Evolutionary conservation across 1,284 basidiomycete genomes (phyloP).

Genomic region (Farysia itapuensis): DNA sequence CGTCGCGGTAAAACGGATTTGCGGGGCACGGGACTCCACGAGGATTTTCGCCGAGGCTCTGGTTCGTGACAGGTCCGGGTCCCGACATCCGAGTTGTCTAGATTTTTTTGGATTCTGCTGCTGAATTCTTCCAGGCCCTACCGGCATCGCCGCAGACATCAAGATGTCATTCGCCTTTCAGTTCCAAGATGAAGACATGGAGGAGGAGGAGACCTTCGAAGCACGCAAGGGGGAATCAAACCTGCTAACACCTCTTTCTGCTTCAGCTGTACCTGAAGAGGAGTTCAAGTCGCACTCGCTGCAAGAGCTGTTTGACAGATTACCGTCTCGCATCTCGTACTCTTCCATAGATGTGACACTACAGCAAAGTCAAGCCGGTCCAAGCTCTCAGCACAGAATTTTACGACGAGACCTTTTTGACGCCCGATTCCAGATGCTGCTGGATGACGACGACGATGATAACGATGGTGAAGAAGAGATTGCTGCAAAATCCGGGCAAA

Average conservation of each 20-base stretch:
- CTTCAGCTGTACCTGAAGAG: not conserved
- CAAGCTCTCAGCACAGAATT: conserved; percentile 62
- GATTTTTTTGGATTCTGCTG: no score
- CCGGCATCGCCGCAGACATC: no score
- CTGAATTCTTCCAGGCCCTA: no score
- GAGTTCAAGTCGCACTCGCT: conserved; percentile 7
- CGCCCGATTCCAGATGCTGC: conserved; percentile 85
- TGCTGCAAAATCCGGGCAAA: conserved; percentile 6
- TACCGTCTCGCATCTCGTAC: conserved; percentile 39
- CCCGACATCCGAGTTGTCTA: no score
- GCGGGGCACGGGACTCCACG: no score
- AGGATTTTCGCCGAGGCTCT: no score
- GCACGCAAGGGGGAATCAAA: not conserved
- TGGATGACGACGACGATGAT: conserved; percentile 60
- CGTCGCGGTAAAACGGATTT: no score
- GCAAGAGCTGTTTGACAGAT: conserved; percentile 11
- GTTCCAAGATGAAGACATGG: conserved; percentile 34
- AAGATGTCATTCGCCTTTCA: conserved; percentile 38
- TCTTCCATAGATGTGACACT: conserved; percentile 25
- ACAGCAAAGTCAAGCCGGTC: not conserved
- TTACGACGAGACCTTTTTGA: conserved; percentile 86
- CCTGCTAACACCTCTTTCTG: no score
- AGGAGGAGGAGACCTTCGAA: conserved; percentile 23
- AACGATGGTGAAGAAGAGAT: conserved; percentile 31
- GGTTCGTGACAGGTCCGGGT: no score